Conservation (phyloP, 2,329 filamentous ascomycete species). For the Botryotinia calthae region DNA sequence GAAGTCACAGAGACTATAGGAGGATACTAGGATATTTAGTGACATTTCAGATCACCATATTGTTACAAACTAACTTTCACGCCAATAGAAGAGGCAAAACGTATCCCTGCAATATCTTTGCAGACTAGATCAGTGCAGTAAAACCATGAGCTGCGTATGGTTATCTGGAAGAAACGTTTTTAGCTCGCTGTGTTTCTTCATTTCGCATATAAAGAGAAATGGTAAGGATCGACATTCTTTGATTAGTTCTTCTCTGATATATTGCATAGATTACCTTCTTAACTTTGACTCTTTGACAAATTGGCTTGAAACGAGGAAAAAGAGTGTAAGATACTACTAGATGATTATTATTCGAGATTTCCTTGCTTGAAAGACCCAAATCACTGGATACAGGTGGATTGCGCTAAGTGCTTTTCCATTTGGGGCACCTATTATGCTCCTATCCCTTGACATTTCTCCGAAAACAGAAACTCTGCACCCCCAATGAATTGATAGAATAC, state of each 20-base stretch:
- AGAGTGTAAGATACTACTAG: neutral
- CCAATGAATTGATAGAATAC: neutral
- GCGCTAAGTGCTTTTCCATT: neutral
- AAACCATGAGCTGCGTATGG: neutral
- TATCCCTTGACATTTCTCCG: rapidly evolving
- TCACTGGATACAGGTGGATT: neutral
- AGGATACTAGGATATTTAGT: neutral
- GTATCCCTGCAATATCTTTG: neutral
- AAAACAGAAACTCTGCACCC: neutral
- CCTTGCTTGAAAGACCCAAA: too few species aligned
- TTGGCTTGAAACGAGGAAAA: neutral
- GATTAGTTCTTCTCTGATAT: rapidly evolving
- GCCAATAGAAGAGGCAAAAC: neutral
- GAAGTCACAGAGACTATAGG: rapidly evolving
- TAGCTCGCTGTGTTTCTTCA: rapidly evolving
- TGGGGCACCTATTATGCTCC: neutral
- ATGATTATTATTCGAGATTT: rapidly evolving
- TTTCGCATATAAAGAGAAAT: neutral
- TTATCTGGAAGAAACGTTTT: neutral
- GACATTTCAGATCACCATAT: neutral
- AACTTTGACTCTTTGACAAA: neutral
- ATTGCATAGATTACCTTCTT: neutral
- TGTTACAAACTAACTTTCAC: neutral
- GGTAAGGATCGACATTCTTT: neutral
- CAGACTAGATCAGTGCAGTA: neutral